Percentiles rank a stretch among this genome's conserved stretches.
Conservation (phyloP, 768 basidiomycete genomes). For the Roridomyces roridus region DNA sequence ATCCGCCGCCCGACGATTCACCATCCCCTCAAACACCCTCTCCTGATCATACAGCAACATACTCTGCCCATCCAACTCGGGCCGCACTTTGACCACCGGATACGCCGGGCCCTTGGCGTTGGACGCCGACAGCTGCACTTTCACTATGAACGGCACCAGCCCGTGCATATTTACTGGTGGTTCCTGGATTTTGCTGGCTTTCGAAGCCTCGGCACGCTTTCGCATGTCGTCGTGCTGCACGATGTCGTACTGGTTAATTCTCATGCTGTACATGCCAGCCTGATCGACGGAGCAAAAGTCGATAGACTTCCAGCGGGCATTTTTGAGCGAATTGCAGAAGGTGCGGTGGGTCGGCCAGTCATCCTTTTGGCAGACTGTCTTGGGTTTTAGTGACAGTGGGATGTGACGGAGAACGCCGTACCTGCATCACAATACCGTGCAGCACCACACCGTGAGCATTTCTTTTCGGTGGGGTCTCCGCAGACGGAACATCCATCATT, state of each 20-base stretch:
- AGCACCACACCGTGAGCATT: slow-evolving; percentile 20
- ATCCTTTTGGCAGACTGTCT: slow-evolving; percentile 21
- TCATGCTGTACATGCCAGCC: background rate
- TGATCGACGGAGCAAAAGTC: slow-evolving; percentile 1
- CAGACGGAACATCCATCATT: slow-evolving; percentile 23
- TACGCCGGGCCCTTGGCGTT: background rate
- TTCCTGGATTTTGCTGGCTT: background rate
- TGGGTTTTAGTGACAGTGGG: background rate
- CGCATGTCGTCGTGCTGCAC: slow-evolving; percentile 10
- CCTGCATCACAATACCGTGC: slow-evolving; percentile 23
- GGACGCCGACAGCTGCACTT: background rate
- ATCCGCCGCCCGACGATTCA: too few species aligned
- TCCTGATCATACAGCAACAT: too few species aligned
- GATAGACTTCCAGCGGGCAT: slow-evolving; percentile 15
- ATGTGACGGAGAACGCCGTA: background rate
- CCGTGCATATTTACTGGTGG: slow-evolving; percentile 23
- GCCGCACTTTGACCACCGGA: background rate
- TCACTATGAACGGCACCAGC: slow-evolving; percentile 22
- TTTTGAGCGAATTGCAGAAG: slow-evolving; percentile 14
- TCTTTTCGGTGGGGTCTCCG: slow-evolving; percentile 19
- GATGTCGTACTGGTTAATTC: slow-evolving; percentile 17
- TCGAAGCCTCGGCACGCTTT: background rate
- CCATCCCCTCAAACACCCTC: too few species aligned
- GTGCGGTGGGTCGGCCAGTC: slow-evolving; percentile 22
- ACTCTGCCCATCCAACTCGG: too few species aligned